Conservation (phyloP, 2,329 filamentous ascomycete genomes). For the Graphilbum fragrans region DNA sequence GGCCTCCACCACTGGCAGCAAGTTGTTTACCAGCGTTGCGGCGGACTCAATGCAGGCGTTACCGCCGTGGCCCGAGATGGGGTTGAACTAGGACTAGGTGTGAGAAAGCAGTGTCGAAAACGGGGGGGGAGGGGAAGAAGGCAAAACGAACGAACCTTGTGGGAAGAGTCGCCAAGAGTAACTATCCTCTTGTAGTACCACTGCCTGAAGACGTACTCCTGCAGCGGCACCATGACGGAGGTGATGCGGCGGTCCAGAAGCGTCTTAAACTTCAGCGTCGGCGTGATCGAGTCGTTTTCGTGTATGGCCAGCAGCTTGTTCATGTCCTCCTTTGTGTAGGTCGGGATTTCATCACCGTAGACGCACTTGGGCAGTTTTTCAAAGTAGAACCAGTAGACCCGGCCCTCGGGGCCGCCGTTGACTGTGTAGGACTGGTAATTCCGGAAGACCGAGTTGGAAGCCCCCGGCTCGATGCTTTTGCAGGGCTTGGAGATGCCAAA, state of each 20-base stretch:
- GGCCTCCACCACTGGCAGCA: slow-evolving; percentile 2
- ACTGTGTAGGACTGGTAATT: slow-evolving; percentile 7
- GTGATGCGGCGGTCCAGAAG: slow-evolving; percentile 7
- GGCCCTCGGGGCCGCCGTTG: slow-evolving; percentile 7
- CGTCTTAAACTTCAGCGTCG: slow-evolving; percentile 7
- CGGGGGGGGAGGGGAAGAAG: neutral
- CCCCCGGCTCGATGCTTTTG: slow-evolving; percentile 1
- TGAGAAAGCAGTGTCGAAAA: neutral
- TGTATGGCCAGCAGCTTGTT: slow-evolving; percentile 1
- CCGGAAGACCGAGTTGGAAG: slow-evolving; percentile 2
- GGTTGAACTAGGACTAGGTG: slow-evolving; percentile 10
- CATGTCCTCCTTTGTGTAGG: slow-evolving; percentile 9
- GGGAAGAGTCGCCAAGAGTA: slow-evolving; percentile 19
- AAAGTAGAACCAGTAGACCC: slow-evolving; percentile 13
- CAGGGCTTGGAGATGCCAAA: slow-evolving; percentile 12
- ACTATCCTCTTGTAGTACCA: slow-evolving; percentile 21
- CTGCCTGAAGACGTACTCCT: slow-evolving; percentile 19
- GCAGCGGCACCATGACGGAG: slow-evolving; percentile 19
- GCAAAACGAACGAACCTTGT: too few relatives aligned
- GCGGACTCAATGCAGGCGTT: slow-evolving; percentile 15
- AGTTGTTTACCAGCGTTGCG: slow-evolving; percentile 11
- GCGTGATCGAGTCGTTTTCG: slow-evolving; percentile 5
- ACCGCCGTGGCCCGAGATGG: slow-evolving; percentile 14
- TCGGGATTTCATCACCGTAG: slow-evolving; percentile 8
- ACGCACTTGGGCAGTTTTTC: slow-evolving; percentile 2